Base-by-base conservation (phyloP, 768 basidiomycete genomes). In the Collybiopsis luxurians region DNA sequence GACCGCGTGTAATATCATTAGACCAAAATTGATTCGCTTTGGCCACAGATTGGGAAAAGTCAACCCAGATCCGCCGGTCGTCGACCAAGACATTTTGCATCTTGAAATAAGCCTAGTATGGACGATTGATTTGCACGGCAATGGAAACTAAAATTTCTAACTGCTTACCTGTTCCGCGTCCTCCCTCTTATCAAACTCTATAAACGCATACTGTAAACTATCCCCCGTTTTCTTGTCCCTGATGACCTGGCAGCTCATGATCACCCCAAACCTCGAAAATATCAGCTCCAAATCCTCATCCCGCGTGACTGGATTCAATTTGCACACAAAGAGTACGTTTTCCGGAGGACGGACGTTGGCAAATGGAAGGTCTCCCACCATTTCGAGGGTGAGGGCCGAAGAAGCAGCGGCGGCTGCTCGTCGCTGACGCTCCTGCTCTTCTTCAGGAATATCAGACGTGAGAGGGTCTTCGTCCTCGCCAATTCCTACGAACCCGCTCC, bases 71-170 rank as follows among this genome's bases (percentile, higher is more conserved):
- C 12, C 97, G 85, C 13, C 95, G 83, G 71, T 99, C 97, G 67
- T 99, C 97, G 12, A 99, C 90, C 11, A 99, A 76, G 0, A 98
- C 97, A 64, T 98, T 98, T 69, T 98, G 97, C 97, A 99, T 99
- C 71, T 98, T 99, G 76, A 98, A 95, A 71, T 98, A 99, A 9
- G 93, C 97, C 90, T 95, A 61, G 2, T 49, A 36, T 31, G 23
- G 44, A 42, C 38, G 40, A 56, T 64, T 28, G 64, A 55, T 13
- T 28, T 36, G 34, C 1, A 36, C 44, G 30, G 17, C 45, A 38
- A 26, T 54, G n/a, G n/a, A n/a, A n/a, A n/a, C 39, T 9, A 54
- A 17, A 60, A 36, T 38, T 21, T 39, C 55, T 1, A 28, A 42
- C 55, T 39, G 64, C 81, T 58, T 60, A 92, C 93, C 85, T 94